Evolutionary conservation across 2,329 filamentous ascomycete genomes (phyloP), one percentile per base, ranked within the genome.

Genomic region (Pseudonectria foliicola): DNA sequence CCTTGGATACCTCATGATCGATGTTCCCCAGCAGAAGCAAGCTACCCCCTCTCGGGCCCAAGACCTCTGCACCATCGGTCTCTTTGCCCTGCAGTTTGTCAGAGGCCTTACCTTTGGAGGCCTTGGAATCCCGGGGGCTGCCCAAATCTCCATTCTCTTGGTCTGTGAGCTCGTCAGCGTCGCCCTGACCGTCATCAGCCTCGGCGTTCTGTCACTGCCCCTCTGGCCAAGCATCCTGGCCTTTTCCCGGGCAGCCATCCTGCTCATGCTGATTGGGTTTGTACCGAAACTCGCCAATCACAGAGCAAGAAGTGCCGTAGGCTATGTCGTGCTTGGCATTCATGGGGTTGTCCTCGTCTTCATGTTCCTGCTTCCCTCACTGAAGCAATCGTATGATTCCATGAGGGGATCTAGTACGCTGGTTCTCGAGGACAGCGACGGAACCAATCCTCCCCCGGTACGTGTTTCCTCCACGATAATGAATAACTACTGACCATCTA

Each of bases 91-190:
- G 35, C 80, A 73, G 10, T 72, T 80, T 48, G 65, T 82, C 38
- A 71, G 80, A 10, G 79, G 77, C 29, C 70, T 82, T 35, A 78
- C 78, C 13, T 76, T 85, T 44, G 81, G 81, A 16, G 80, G 79
- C 6, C 67, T 85, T 13, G 80, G 85, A 52, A 10, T 46, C 6
- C 31, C 40, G 2, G 44, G 43, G 3, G 78, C 82, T 34, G 79
- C 78, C 4, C 81, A 85, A 54, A 66, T 85, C 32, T 74, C 82
- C 27, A 62, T 84, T 14, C 66, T 85, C 13, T 78, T 78, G 10
- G 77, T 82, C 26, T 82, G 77, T 57, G 81, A 85, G 59, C 73
- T 85, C 39, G 82, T 27, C 65, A 79, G 31, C 70, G 5, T 21
- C 8, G 18, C 5, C 18, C 18, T 21, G 5, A 21, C 5, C 18